Evolutionary conservation across 2,329 filamentous ascomycete genomes (phyloP).

Genomic region (Triangularia verruculosa): DNA sequence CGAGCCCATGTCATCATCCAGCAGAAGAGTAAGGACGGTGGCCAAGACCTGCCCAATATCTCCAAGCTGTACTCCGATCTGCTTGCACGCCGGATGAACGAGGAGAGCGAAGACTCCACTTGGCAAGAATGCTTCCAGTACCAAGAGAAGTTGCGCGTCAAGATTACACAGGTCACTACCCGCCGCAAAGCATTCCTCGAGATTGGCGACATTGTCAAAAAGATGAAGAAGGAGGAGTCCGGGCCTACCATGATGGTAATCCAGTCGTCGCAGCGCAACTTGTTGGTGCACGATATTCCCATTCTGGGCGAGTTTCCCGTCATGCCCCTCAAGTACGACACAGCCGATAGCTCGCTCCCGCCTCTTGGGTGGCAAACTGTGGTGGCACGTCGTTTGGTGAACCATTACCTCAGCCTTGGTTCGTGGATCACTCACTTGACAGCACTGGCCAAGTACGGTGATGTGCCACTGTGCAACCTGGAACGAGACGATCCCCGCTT

Average conservation of each 20-base stretch:
- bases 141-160: constrained; percentile 81
- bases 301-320: constrained; percentile 80
- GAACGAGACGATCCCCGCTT: constrained; percentile 92
- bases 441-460: constrained; percentile 84
- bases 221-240: constrained; percentile 80
- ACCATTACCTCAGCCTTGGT: constrained; percentile 88
- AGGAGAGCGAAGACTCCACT: constrained; percentile 64
- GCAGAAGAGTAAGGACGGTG: constrained; percentile 73
- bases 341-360: constrained; percentile 80
- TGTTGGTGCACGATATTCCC: constrained; percentile 81
- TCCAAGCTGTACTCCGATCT: constrained; percentile 83
- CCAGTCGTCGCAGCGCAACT: constrained; percentile 80
- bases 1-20: constrained; percentile 87
- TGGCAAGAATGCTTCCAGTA: constrained; percentile 85
- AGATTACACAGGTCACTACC: constrained; percentile 82
- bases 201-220: constrained; percentile 83
- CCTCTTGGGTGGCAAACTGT: constrained; percentile 93
- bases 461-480: constrained; percentile 91
- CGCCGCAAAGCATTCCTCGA: constrained; percentile 86
- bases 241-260: constrained; percentile 81
- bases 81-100: constrained; percentile 56
- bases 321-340: constrained; percentile 75
- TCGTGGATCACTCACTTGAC: constrained; percentile 89
- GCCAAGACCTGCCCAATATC: constrained; percentile 83
- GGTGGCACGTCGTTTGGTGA: constrained; percentile 78